Percentiles rank a stretch among this genome's conserved stretches.
These are phyloP conservation scores for Phytopythium delawarense DNA, from an alignment of 352 stramenopile genomes.

Conservation along the genomic window DNA sequence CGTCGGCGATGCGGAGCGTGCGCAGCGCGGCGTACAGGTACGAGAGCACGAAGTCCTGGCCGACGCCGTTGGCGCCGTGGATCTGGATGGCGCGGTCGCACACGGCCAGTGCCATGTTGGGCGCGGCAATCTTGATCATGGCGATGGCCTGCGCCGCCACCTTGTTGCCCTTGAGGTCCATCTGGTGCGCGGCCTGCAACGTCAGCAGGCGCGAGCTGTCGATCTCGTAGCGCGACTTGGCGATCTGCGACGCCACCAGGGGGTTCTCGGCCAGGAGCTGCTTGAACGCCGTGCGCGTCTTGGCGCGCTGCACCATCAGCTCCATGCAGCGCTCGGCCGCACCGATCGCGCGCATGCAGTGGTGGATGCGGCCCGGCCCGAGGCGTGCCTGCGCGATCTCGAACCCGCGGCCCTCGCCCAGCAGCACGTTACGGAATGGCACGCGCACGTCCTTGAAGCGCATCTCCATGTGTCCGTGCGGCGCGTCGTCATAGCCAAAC, in stretches of 20 bases:
- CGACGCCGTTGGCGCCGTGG: conserved; percentile 78
- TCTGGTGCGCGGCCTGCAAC: conserved; percentile 87
- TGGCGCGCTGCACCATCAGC: conserved; percentile 83
- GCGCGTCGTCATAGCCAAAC: conserved; percentile 97
- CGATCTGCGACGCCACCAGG: conserved; percentile 81
- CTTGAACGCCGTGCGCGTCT: conserved; percentile 93
- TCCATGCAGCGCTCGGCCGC: conserved; percentile 84
- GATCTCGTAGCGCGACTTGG: conserved; percentile 75
- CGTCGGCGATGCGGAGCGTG: conserved; percentile 94
- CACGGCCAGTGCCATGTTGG: conserved; percentile 85
- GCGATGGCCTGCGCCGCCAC: conserved; percentile 90
- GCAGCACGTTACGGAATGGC: conserved; percentile 84
- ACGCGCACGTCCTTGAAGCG: conserved; percentile 93
- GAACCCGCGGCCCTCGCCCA: conserved; percentile 83
- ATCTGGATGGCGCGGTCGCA: conserved; percentile 91
- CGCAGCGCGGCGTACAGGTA: conserved; percentile 89
- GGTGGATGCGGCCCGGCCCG: conserved; percentile 95
- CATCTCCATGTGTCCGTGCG: conserved; percentile 94
- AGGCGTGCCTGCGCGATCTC: conserved; percentile 90
- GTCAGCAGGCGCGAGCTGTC: conserved; percentile 85
- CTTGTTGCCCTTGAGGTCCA: conserved; percentile 84
- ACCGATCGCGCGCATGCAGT: conserved; percentile 97
- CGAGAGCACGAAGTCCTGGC: conserved; percentile 92
- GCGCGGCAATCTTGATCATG: conserved; percentile 96
- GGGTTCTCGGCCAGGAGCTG: conserved; percentile 89